Evolutionary conservation across 306 rosid genomes (phyloP), one percentile per base, ranked within the genome.

Genomic region (Corylus avellana): DNA sequence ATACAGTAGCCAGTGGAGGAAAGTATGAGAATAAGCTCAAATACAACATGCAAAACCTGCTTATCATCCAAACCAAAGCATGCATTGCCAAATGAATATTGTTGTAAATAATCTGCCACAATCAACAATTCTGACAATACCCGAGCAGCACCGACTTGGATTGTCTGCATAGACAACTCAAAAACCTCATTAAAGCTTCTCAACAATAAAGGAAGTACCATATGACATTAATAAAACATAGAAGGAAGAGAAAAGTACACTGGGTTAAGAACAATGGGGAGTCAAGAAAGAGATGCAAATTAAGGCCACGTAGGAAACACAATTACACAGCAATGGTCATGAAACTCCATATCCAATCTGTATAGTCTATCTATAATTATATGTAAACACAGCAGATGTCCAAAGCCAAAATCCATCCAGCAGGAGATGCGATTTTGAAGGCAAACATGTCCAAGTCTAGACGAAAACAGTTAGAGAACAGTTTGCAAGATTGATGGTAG

Each of bases 71-170:
- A 88, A 81, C 87, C 82, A 42, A 90, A 90, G 89, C 87, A 86
- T 51, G 92, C 70, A 81, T 84, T 87, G 83, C 91, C 92, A 78
- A 77, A 84, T 39, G 88, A 76, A 88, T 86, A 81, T 50, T 93
- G 89, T 74, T 90, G 95, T 70, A 83, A 50, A 80, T 78, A 84
- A 72, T 92, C 97, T 48, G 92, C 84, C 47, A 81, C 66, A 72
- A 87, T 80, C 85, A 92, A 90, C 83, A 91, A 80, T 79, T 79
- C 81, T 79, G 98, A 90, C 42, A 92, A 57, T 48, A 95, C 90
- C 86, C 85, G 90, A 73, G 93, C 89, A 75, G 97, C 97, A 80
- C 94, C 91, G 39, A 87, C 72, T 88, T 95, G 97, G 77, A 92
- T 90, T 77, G 80, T 92, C 98, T 95, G 88, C 79, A 79, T 12